phyloP scores from a whole-genome alignment of 2,329 filamentous ascomycete genomes.

The Paramyrothecium roridum region DNA sequence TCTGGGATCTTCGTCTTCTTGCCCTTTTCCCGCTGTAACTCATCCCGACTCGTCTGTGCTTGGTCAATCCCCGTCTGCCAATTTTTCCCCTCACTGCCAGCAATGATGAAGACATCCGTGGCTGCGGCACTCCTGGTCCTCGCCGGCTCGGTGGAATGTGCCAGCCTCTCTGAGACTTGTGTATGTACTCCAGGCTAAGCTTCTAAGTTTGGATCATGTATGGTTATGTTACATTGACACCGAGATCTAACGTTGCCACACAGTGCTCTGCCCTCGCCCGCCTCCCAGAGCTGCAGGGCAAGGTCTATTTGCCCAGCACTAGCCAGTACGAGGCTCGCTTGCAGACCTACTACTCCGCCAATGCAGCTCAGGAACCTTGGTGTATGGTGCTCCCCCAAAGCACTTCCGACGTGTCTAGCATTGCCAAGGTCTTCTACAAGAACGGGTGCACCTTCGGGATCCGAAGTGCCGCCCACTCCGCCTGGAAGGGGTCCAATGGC shows the following conservation, averaged over 20 bases:
- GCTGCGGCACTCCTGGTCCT: neutral
- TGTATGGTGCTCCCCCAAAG: conserved; percentile 22
- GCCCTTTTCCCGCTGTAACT: no score
- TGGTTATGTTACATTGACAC: no score
- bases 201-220: no score
- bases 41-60: no score
- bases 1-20: no score
- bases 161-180: no score
- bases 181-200: no score
- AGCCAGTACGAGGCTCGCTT: conserved; percentile 16
- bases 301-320: conserved; percentile 14
- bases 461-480: conserved; percentile 27
- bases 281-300: conserved; percentile 14
- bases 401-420: conserved; percentile 17
- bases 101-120: conserved; percentile 5
- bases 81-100: neutral
- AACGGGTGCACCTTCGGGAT: conserved; percentile 24
- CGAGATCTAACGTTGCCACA: no score
- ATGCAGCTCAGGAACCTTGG: conserved; percentile 23
- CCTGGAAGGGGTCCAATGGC: conserved; percentile 23
- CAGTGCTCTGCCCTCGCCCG: conserved; percentile 18
- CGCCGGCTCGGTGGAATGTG: neutral
- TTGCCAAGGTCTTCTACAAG: conserved; percentile 14
- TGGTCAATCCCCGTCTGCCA: neutral
- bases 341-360: conserved; percentile 24